Conservation (phyloP, 805 yeast genomes). For the Metschnikowia reukaufii region DNA sequence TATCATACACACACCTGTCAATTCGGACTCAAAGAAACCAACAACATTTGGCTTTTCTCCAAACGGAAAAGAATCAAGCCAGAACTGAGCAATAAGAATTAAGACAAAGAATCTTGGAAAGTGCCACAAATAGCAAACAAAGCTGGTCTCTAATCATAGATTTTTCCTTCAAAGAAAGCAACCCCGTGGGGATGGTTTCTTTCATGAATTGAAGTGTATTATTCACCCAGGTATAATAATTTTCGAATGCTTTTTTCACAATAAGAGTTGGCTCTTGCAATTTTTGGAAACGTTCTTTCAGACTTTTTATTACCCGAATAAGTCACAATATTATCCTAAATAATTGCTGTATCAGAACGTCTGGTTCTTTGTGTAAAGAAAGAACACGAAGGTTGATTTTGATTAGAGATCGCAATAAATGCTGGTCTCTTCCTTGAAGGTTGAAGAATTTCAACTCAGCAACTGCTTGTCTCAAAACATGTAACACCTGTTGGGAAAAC, state of each 20-base stretch:
- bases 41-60: slow-evolving; percentile 36
- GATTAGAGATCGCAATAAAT: background rate
- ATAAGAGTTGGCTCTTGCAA: background rate
- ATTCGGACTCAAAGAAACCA: slow-evolving; percentile 44
- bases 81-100: slow-evolving; percentile 43
- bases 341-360: background rate
- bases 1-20: slow-evolving; percentile 48
- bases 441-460: background rate
- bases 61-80: slow-evolving; percentile 41
- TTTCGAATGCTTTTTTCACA: background rate
- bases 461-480: background rate
- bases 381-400: background rate
- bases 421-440: background rate
- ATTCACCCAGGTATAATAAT: background rate
- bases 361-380: background rate
- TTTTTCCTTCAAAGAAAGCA: no score
- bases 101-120: slow-evolving; percentile 34
- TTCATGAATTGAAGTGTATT: background rate
- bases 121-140: no score
- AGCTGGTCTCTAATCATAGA: no score
- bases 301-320: background rate
- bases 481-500: background rate
- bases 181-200: no score
- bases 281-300: background rate
- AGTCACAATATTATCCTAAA: background rate